These are phyloP conservation scores for Cucumis cinereus DNA, from an alignment of 306 rosid genomes.

Conservation along the genomic window DNA sequence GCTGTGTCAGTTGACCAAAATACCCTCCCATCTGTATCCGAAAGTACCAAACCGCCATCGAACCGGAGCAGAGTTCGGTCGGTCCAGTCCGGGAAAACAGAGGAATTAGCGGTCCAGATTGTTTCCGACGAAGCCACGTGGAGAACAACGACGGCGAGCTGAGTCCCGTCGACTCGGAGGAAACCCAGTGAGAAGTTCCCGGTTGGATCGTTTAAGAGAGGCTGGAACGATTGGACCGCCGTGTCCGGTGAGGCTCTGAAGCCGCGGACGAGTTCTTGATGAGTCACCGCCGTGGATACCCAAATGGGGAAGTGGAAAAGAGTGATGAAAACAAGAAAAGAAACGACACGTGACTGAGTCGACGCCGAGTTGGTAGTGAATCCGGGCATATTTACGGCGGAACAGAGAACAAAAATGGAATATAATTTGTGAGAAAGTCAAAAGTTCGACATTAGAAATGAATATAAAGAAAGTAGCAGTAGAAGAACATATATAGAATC, in stretches of 20 bases:
- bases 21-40: conserved; percentile 22
- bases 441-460: background rate
- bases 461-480: background rate
- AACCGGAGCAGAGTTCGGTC: conserved; percentile 39
- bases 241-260: conserved; percentile 40
- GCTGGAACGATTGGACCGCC: conserved; percentile 38
- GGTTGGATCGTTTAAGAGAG: conserved; percentile 39
- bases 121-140: conserved; percentile 54
- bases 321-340: conserved; percentile 4
- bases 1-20: conserved; percentile 55
- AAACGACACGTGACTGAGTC: conserved; percentile 8
- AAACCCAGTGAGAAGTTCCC: conserved; percentile 68
- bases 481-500: background rate
- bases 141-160: conserved; percentile 45
- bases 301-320: conserved; percentile 5
- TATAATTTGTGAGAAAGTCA: background rate
- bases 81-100: conserved; percentile 34
- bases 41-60: conserved; percentile 57
- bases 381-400: conserved; percentile 20
- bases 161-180: conserved; percentile 42
- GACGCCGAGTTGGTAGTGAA: background rate
- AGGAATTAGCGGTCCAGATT: conserved; percentile 57
- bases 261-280: conserved; percentile 29
- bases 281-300: conserved; percentile 8
- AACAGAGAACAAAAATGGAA: background rate